Conservation (phyloP, 2,329 filamentous ascomycete genomes). For the Xylariales sp. region DNA sequence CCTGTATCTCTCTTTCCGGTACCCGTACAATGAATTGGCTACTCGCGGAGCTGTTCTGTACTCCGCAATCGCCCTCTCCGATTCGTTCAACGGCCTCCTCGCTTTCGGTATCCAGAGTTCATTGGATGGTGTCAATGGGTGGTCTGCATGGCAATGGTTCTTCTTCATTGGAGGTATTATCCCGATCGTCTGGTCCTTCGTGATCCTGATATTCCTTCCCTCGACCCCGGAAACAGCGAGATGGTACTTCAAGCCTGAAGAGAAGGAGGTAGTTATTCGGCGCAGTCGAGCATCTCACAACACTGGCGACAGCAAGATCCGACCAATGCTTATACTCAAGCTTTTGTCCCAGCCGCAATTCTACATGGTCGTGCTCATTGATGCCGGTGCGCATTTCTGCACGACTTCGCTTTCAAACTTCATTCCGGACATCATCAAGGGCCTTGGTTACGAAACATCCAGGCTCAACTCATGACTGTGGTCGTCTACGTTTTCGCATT, state of each 20-base stretch:
- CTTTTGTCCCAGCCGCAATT: constrained; percentile 19
- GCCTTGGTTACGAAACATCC: constrained; percentile 17
- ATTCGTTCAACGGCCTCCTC: constrained; percentile 22
- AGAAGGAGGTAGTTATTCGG: constrained; percentile 16
- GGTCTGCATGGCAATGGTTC: constrained; percentile 20
- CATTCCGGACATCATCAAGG: constrained; percentile 15
- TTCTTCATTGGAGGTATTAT: constrained; percentile 19
- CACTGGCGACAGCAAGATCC: constrained; percentile 12
- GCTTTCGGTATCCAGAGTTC: constrained; percentile 16
- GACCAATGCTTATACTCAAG: constrained; percentile 13
- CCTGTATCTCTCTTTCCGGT: constrained; percentile 24
- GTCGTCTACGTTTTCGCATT: constrained; percentile 21
- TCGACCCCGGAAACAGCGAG: constrained; percentile 13
- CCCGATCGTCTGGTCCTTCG: constrained; percentile 17
- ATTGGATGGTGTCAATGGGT: constrained; percentile 18
- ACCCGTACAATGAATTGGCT: constrained; percentile 19
- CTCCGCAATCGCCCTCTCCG: constrained; percentile 17
- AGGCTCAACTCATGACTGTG: constrained; percentile 19
- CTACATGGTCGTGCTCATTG: constrained; percentile 19
- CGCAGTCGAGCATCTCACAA: constrained; percentile 18
- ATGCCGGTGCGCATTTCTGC: constrained; percentile 18
- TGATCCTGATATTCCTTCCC: constrained; percentile 16
- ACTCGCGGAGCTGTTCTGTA: constrained; percentile 20
- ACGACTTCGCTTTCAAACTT: constrained; percentile 19
- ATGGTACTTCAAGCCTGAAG: constrained; percentile 16